phyloP scores from a whole-genome alignment of 2,329 filamentous ascomycete genomes.

The Aspergillus eucalypticola region DNA sequence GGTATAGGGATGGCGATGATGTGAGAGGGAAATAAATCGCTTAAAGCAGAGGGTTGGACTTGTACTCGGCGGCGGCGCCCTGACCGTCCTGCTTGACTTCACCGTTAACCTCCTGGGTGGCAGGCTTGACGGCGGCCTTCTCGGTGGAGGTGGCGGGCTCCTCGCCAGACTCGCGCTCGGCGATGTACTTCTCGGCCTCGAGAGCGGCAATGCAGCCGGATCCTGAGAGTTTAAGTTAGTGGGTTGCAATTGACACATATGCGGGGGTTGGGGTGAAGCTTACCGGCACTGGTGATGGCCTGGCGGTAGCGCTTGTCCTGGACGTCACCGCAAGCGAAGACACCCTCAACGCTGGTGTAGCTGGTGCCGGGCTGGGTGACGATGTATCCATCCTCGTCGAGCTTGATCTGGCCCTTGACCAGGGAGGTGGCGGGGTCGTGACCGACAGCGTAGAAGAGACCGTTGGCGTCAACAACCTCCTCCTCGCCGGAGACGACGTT shows the following conservation, averaged over 20 bases:
- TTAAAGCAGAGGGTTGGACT: conserved; percentile 65
- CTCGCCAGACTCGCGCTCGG: conserved; percentile 67
- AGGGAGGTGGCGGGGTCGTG: conserved; percentile 92
- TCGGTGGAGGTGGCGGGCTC: conserved; percentile 40
- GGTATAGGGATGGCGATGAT: not conserved
- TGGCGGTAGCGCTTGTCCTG: conserved; percentile 98
- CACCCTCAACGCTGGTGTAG: conserved; percentile 82
- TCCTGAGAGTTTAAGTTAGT: conserved; percentile 53
- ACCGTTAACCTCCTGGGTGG: too few relatives aligned
- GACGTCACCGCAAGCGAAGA: conserved; percentile 95
- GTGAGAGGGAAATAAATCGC: conserved; percentile 4
- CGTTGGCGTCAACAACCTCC: conserved; percentile 85
- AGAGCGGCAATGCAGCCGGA: conserved; percentile 94
- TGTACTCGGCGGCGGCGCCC: conserved; percentile 56
- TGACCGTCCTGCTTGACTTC: not conserved
- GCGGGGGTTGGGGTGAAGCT: conserved; percentile 37
- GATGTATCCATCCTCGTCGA: conserved; percentile 88
- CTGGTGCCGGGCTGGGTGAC: conserved; percentile 85
- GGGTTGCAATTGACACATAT: not conserved
- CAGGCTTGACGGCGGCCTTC: conserved; percentile 3
- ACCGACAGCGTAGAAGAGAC: conserved; percentile 95
- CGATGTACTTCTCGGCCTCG: conserved; percentile 90
- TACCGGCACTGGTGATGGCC: conserved; percentile 95
- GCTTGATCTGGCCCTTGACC: conserved; percentile 85
- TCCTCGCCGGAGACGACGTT: conserved; percentile 72